Conservation (phyloP, 371 early-diverging fungal species). For the Basidiobolus meristosporus region DNA sequence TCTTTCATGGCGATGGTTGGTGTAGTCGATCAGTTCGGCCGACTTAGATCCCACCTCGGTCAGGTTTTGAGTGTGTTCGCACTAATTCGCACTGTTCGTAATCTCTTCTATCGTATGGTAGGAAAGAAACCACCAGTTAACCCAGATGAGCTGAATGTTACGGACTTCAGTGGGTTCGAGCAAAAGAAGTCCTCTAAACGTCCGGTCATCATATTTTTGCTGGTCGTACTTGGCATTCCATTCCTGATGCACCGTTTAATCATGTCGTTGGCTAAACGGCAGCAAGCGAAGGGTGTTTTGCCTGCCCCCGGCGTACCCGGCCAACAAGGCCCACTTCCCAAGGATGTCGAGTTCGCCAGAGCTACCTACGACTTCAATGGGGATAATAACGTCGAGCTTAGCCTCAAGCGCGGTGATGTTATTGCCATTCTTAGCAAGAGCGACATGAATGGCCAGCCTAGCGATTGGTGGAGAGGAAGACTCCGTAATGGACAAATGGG, state of each 20-base stretch:
- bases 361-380: conserved; percentile 72
- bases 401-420: conserved; percentile 63
- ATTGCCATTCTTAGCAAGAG: conserved; percentile 61
- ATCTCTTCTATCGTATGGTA: conserved; percentile 29
- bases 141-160: conserved; percentile 36
- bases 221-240: conserved; percentile 73
- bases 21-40: conserved; percentile 87
- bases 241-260: conserved; percentile 74
- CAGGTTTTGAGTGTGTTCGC: conserved; percentile 56
- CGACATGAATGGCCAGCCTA: conserved; percentile 59
- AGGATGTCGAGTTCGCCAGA: conserved; percentile 66
- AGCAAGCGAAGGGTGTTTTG: conserved; percentile 3
- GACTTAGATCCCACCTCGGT: conserved; percentile 59
- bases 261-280: conserved; percentile 28
- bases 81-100: conserved; percentile 37
- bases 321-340: conserved; percentile 13
- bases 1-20: conserved; percentile 95
- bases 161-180: conserved; percentile 43
- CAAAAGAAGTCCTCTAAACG: conserved; percentile 30
- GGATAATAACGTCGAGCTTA: conserved; percentile 58
- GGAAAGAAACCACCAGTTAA: conserved; percentile 47
- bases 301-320: conserved; percentile 6
- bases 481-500: conserved; percentile 66
- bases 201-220: conserved; percentile 58
- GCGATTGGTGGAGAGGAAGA: conserved; percentile 83